Base-by-base conservation (phyloP, 257 asterid species). In the Solanum boliviense region DNA sequence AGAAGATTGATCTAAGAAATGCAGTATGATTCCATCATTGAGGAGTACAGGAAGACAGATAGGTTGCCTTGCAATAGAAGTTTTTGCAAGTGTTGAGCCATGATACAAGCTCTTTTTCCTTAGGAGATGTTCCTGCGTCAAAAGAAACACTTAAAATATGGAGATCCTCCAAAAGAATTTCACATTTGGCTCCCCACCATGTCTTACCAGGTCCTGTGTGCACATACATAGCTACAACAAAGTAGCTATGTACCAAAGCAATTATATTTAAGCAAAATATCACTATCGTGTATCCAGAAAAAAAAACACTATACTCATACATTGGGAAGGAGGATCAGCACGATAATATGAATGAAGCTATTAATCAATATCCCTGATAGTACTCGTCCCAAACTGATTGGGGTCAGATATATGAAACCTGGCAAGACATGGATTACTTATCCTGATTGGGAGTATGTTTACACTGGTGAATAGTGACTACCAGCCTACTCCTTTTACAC, bases 51-150 rank as follows among this genome's bases (percentile, higher is more conserved):
- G 93, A 93, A 93, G 92, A 91, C 92, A 94, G 88, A 93, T 93
- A 91, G 91, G 91, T 93, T 91, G 92, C 93, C 98, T 91, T 90
- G 95, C 95, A 91, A 62, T 92, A 93, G 94, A 94, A 90, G 91
- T 90, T 90, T 89, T 90, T 90, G 97, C 92, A 89, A 94, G 93
- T 93, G 92, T 91, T 92, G 86, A 90, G 92, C 95, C 95, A 93
- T 92, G 89, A 90, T 90, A 93, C 93, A 90, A 91, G 94, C 94
- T 92, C 95, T 91, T 90, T 88, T 89, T 91, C 96, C 90, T 91
- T 92, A 88, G 92, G 74, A 92, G 91, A 92, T 86, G 95, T 91
- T 91, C 98, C 99, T 95, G 98, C 97, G 94, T 92, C 94, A 95
- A 96, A 95, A 93, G 92, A 96, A 94, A 94, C 90, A 87, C 95